Conservation (phyloP, 1,139 yeast species). For the Taphrina betulina region DNA sequence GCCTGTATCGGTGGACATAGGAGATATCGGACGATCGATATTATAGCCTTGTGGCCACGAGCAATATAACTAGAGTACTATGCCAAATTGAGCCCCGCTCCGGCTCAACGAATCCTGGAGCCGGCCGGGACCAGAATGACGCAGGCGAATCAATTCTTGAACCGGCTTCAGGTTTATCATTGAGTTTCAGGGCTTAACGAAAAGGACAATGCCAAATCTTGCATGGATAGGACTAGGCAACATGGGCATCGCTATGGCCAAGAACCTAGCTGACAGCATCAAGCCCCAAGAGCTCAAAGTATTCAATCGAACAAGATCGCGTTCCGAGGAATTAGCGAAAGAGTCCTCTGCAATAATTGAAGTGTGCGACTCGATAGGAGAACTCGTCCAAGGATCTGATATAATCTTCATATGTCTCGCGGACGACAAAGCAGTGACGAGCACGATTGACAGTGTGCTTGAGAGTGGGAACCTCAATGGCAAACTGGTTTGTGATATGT, state of each 20-base stretch:
- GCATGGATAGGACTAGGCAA: conserved; percentile 31
- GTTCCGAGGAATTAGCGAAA: conserved; percentile 34
- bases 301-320: conserved; percentile 37
- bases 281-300: conserved; percentile 36
- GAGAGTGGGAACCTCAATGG: conserved; percentile 35
- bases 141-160: too few species aligned
- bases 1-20: too few species aligned
- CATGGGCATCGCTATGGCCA: conserved; percentile 37
- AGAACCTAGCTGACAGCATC: conserved; percentile 35
- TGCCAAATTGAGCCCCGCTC: too few species aligned
- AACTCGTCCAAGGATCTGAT: conserved; percentile 37
- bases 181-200: too few species aligned
- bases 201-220: background rate
- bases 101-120: too few species aligned
- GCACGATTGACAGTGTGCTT: background rate
- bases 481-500: conserved; percentile 41
- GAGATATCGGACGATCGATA: too few species aligned
- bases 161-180: too few species aligned
- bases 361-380: conserved; percentile 33
- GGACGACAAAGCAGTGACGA: conserved; percentile 35
- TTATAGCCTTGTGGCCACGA: too few species aligned
- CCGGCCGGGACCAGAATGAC: too few species aligned
- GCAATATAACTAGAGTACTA: too few species aligned
- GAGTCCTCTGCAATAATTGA: conserved; percentile 29
- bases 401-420: conserved; percentile 38